A percentile compares a stretch with the other conserved stretches of the same genome.
Conservation (phyloP, 2,329 filamentous ascomycete species). For the Alternaria infectoria region DNA sequence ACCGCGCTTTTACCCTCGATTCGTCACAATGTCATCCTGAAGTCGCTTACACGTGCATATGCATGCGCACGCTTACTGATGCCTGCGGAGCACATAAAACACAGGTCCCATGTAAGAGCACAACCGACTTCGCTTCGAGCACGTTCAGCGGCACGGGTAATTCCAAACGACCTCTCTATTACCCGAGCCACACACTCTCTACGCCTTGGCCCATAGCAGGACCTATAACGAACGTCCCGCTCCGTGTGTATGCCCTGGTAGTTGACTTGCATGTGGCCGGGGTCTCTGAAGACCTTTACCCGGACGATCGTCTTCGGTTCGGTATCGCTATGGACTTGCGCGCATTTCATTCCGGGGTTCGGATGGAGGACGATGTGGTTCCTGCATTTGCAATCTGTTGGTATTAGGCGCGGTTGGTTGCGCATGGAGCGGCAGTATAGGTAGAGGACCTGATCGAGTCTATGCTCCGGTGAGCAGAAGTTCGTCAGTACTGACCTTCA, state of each 20-base stretch:
- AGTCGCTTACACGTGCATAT: background rate
- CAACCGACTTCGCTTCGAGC: background rate
- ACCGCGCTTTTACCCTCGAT: background rate
- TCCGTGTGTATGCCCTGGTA: background rate
- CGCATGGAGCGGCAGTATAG: background rate
- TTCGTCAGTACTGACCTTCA: background rate
- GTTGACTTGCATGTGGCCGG: background rate
- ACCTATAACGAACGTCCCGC: conserved; percentile 1
- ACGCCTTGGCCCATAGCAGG: background rate
- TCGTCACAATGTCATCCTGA: background rate
- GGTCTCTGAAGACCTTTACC: conserved; percentile 1
- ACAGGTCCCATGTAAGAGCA: background rate
- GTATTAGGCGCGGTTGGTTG: background rate
- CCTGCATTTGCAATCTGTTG: background rate
- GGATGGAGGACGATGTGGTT: background rate
- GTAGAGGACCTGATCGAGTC: background rate
- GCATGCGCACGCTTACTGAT: background rate
- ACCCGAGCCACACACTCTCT: background rate
- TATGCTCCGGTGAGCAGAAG: background rate
- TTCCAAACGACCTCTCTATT: background rate
- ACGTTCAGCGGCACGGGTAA: conserved; percentile 12
- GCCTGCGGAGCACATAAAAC: background rate
- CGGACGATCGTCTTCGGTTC: conserved; percentile 7
- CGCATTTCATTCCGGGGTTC: background rate
- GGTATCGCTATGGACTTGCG: background rate